Evolutionary conservation across 148 eudicot genomes (phyloP).

Genomic region (Chenopodium formosanum): DNA sequence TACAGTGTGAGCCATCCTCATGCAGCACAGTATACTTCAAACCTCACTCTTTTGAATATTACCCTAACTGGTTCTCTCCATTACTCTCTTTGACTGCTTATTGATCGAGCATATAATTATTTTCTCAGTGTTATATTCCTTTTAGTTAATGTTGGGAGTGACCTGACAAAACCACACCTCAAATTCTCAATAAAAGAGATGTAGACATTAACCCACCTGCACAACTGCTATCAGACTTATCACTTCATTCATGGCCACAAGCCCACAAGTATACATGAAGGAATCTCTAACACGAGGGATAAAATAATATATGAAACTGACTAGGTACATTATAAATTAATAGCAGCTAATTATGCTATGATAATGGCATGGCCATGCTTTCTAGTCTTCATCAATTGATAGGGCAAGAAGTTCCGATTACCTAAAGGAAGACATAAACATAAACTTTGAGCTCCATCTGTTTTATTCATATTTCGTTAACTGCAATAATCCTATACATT

Average conservation of each 20-base stretch:
- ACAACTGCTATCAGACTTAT: not conserved
- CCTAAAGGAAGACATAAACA: not conserved
- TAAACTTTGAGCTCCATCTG: not conserved
- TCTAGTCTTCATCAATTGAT: not conserved
- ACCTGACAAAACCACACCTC: not conserved
- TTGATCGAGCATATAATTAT: not conserved
- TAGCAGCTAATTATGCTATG: not conserved
- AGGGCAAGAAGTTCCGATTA: not conserved
- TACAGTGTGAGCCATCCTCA: not conserved
- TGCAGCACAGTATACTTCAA: not conserved
- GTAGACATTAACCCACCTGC: not conserved
- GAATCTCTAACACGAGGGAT: not conserved
- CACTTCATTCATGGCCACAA: not conserved
- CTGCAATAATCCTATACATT: not conserved
- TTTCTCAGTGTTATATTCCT: not conserved
- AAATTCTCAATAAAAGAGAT: not conserved
- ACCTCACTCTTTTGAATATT: not conserved
- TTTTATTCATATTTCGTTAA: not conserved
- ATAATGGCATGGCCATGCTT: not conserved
- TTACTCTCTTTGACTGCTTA: not conserved
- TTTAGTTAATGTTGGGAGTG: not conserved
- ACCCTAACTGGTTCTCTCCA: not conserved
- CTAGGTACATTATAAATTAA: not conserved
- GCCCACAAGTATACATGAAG: not conserved
- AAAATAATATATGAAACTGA: not conserved